A percentile compares a stretch with the other conserved stretches of the same genome.
phyloP scores from a whole-genome alignment of 352 stramenopile genomes.

The Phytopythium mirpurense region DNA sequence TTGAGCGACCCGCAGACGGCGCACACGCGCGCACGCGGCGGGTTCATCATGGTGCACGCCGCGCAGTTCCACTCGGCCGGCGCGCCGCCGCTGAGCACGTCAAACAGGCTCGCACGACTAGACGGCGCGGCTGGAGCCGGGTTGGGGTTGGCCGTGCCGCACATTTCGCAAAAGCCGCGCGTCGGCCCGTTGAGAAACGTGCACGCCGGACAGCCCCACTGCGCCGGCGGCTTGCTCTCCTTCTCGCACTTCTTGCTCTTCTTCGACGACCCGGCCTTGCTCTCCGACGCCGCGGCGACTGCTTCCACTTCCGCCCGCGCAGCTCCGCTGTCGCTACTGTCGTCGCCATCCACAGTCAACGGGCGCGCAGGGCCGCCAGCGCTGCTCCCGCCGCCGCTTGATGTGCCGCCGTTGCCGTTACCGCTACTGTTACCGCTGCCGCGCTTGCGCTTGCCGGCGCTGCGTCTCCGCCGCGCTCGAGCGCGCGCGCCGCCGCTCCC shows the following conservation, averaged over 20 bases:
- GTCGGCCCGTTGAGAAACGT: constrained; percentile 64
- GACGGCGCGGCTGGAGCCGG: constrained; percentile 9
- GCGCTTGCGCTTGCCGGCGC: constrained; percentile 33
- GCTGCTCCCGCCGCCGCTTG: constrained; percentile 1
- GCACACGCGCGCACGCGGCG: constrained; percentile 38
- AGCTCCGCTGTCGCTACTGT: neutral
- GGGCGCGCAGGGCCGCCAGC: neutral
- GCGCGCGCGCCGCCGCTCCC: constrained; percentile 9
- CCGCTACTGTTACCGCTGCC: constrained; percentile 8
- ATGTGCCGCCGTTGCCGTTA: neutral
- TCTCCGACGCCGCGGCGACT: neutral
- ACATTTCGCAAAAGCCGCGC: constrained; percentile 75
- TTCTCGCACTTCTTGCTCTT: constrained; percentile 7
- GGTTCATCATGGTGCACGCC: constrained; percentile 70
- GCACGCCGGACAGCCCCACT: constrained; percentile 65
- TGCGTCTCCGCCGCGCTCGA: constrained; percentile 9
- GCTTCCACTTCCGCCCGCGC: neutral
- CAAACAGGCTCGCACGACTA: neutral
- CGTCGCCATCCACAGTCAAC: constrained; percentile 4
- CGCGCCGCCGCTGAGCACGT: neutral
- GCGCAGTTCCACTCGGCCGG: constrained; percentile 52
- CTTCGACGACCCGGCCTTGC: neutral
- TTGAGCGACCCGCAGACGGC: constrained; percentile 64
- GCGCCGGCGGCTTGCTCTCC: constrained; percentile 4
- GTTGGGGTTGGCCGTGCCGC: constrained; percentile 50